A percentile compares a stretch with the other conserved stretches of the same genome.
Evolutionary conservation across 768 basidiomycete species (phyloP).

Genomic region (Collybia nuda): DNA sequence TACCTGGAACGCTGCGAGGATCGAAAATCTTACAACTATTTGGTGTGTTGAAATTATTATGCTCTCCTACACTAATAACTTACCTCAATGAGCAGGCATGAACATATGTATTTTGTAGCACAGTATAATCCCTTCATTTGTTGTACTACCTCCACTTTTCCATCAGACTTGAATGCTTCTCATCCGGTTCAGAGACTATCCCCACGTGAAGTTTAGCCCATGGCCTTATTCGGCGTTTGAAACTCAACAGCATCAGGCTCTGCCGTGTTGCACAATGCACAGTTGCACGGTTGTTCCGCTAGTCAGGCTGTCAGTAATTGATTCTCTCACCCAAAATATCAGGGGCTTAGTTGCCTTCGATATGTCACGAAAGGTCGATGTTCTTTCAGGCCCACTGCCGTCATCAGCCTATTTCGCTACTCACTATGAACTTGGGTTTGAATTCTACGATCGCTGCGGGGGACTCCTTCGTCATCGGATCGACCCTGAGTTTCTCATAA

Average conservation of each 20-base stretch:
- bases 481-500: slow-evolving; percentile 19
- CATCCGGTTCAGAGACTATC: too few species aligned
- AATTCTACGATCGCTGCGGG: slow-evolving; percentile 14
- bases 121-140: not conserved
- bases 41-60: slow-evolving; percentile 33
- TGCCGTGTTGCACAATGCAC: too few species aligned
- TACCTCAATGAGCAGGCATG: slow-evolving; percentile 14
- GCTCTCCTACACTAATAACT: not conserved
- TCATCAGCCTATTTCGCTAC: slow-evolving; percentile 13
- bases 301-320: too few species aligned
- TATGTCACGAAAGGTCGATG: slow-evolving; percentile 15
- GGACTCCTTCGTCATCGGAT: slow-evolving; percentile 22
- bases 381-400: slow-evolving; percentile 24
- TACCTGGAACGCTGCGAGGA: slow-evolving; percentile 91
- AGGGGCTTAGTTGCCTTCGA: too few species aligned
- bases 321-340: too few species aligned
- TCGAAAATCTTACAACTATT: slow-evolving; percentile 85
- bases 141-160: not conserved
- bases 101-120: slow-evolving; percentile 10
- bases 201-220: too few species aligned
- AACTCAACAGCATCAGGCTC: too few species aligned
- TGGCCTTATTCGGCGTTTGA: too few species aligned
- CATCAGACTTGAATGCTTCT: too few species aligned
- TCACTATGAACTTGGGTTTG: slow-evolving; percentile 15
- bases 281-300: too few species aligned